These are phyloP conservation scores for Colletotrichum ledebouriae DNA, from an alignment of 2,329 filamentous ascomycete genomes.

Conservation along the genomic window DNA sequence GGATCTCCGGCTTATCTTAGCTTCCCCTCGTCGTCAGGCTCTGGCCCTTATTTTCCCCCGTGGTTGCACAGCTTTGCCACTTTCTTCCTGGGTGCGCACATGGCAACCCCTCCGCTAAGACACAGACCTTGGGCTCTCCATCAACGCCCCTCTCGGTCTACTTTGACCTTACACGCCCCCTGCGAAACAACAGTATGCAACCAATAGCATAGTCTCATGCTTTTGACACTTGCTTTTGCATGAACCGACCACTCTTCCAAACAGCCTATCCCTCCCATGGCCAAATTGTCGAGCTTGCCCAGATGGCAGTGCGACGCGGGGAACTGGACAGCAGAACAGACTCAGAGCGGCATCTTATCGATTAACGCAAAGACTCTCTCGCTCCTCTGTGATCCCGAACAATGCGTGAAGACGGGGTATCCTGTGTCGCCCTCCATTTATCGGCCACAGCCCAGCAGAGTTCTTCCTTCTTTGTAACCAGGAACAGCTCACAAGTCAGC, in stretches of 20 bases:
- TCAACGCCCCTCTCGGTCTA: slow-evolving; percentile 27
- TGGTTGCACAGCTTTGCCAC: slow-evolving; percentile 35
- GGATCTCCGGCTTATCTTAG: slow-evolving; percentile 7
- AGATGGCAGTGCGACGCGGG: slow-evolving; percentile 24
- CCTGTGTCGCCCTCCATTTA: slow-evolving; percentile 34
- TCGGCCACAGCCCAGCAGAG: slow-evolving; percentile 32
- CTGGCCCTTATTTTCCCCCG: slow-evolving; percentile 16
- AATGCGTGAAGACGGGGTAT: slow-evolving; percentile 37
- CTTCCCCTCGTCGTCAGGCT: slow-evolving; percentile 1
- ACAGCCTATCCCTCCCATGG: slow-evolving; percentile 33
- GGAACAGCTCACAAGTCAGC: slow-evolving; percentile 21
- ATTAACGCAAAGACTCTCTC: slow-evolving; percentile 37
- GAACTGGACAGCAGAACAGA: neutral
- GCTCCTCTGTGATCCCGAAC: slow-evolving; percentile 30
- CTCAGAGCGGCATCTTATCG: slow-evolving; percentile 39
- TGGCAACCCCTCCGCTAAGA: slow-evolving; percentile 36
- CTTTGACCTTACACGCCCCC: slow-evolving; percentile 36
- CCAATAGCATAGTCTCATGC: slow-evolving; percentile 33
- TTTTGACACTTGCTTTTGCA: slow-evolving; percentile 38
- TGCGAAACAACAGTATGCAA: slow-evolving; percentile 32
- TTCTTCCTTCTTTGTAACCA: slow-evolving; percentile 24
- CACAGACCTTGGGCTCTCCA: slow-evolving; percentile 33
- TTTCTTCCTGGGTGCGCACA: slow-evolving; percentile 39
- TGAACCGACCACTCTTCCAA: slow-evolving; percentile 27
- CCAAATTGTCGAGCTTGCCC: slow-evolving; percentile 25